Conservation (phyloP, 1,284 basidiomycete species). For the Vanrija sp. region DNA sequence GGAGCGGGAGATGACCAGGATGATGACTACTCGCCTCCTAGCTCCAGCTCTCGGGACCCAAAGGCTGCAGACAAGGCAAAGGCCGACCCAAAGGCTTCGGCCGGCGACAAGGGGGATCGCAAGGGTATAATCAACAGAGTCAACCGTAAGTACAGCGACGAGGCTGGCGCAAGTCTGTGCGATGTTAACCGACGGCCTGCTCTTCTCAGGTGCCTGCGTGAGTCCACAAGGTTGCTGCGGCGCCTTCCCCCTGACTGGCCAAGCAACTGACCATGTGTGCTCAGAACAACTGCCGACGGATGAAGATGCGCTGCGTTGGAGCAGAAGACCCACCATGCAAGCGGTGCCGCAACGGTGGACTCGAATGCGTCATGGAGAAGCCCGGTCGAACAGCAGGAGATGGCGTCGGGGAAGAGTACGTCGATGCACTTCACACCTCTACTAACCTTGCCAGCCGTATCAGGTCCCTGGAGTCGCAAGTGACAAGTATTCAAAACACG, state of each 20-base stretch:
- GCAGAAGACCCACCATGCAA: conserved; percentile 92
- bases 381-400: conserved; percentile 62
- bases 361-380: conserved; percentile 88
- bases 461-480: conserved; percentile 75
- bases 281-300: conserved; percentile 47
- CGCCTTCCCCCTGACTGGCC: no score
- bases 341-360: conserved; percentile 75
- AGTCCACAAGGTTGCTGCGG: not conserved
- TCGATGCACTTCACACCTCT: no score
- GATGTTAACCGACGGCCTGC: not conserved
- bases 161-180: no score
- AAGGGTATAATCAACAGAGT: conserved; percentile 45
- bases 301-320: conserved; percentile 60
- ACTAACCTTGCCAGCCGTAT: conserved; percentile 62
- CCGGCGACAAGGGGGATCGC: conserved; percentile 25
- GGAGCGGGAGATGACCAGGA: conserved; percentile 5
- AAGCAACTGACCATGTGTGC: no score
- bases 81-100: not conserved
- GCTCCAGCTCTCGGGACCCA: not conserved
- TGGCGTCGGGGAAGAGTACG: conserved; percentile 64
- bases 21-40: not conserved
- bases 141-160: conserved; percentile 35
- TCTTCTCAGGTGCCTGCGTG: not conserved
- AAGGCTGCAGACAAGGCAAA: conserved; percentile 6
- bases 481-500: conserved; percentile 73